Conservation (phyloP, 2,329 filamentous ascomycete genomes). For the Conoideocrella luteorostrata region DNA sequence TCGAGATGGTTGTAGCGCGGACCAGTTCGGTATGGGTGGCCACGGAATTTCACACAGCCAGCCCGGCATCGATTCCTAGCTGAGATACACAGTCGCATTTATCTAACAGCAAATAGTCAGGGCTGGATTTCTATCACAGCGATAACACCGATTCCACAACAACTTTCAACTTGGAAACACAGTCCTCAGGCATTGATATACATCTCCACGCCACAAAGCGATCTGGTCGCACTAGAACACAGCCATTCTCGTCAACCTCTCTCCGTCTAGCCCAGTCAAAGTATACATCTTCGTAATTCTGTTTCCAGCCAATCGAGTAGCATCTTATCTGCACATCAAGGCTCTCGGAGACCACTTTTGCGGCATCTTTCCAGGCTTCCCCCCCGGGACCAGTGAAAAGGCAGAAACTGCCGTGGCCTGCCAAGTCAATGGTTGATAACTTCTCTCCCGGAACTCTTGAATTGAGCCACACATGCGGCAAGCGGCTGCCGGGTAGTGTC, state of each 20-base stretch:
- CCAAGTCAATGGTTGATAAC: conserved; percentile 54
- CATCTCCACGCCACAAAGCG: conserved; percentile 49
- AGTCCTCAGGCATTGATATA: not conserved
- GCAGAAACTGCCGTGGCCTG: conserved; percentile 46
- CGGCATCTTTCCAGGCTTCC: conserved; percentile 45
- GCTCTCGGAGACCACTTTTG: conserved; percentile 26
- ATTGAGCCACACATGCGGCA: conserved; percentile 60
- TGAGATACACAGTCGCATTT: no score
- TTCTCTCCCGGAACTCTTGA: conserved; percentile 34
- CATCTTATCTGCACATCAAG: conserved; percentile 41
- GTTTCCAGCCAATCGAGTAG: conserved; percentile 48
- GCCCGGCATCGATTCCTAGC: no score
- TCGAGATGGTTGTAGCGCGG: no score
- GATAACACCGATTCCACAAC: conserved; percentile 1
- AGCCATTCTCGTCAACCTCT: conserved; percentile 51
- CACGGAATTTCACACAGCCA: no score
- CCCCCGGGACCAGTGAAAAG: conserved; percentile 52
- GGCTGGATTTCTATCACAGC: no score
- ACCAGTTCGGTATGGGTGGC: no score
- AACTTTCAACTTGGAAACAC: not conserved
- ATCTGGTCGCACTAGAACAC: conserved; percentile 53
- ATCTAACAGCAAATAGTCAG: no score
- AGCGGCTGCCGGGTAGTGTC: conserved; percentile 52
- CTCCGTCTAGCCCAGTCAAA: conserved; percentile 49
- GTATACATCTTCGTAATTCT: conserved; percentile 58